A percentile compares a stretch with the other conserved stretches of the same genome.
phyloP scores from a whole-genome alignment of 371 early-diverging fungal genomes.

The Rhizopus delemar region DNA sequence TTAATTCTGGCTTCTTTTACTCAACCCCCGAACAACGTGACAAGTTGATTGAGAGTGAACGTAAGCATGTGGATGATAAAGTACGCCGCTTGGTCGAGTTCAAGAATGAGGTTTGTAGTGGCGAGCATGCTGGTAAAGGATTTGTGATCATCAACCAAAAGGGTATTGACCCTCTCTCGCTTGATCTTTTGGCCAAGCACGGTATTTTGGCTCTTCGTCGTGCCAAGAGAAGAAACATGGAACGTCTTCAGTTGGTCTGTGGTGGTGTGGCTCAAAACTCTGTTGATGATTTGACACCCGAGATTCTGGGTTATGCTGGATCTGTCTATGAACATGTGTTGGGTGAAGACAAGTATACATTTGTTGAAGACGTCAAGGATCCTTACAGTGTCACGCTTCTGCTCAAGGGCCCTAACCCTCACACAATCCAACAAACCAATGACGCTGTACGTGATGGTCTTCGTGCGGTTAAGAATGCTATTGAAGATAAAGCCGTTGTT shows the following conservation, averaged over 20 bases:
- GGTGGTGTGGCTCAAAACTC: conserved; percentile 98
- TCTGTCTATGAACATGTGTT: conserved; percentile 95
- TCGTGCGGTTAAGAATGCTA: conserved; percentile 95
- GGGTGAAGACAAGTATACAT: conserved; percentile 99
- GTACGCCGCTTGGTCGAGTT: conserved; percentile 95
- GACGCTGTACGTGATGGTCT: conserved; percentile 99
- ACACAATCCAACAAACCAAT: conserved; percentile 95
- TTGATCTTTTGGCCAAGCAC: conserved; percentile 97
- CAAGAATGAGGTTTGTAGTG: conserved; percentile 90
- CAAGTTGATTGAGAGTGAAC: conserved; percentile 97
- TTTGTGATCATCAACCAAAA: conserved; percentile 99
- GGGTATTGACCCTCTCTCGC: conserved; percentile 98
- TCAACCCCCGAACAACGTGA: conserved; percentile 98
- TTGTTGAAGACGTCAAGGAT: conserved; percentile 96
- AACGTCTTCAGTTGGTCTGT: conserved; percentile 97
- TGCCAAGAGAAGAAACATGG: conserved; percentile 99
- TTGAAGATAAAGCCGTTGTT: conserved; percentile 92
- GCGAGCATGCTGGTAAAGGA: conserved; percentile 74
- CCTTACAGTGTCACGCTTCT: conserved; percentile 96
- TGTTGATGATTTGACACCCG: conserved; percentile 90
- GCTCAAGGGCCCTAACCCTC: conserved; percentile 96
- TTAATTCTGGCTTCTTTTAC: conserved; percentile 99
- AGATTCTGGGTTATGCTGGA: conserved; percentile 93
- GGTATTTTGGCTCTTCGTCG: conserved; percentile 97
- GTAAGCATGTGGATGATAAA: conserved; percentile 94